Base-by-base conservation (phyloP, 352 stramenopile genomes). In the Blastocystis sp. region DNA sequence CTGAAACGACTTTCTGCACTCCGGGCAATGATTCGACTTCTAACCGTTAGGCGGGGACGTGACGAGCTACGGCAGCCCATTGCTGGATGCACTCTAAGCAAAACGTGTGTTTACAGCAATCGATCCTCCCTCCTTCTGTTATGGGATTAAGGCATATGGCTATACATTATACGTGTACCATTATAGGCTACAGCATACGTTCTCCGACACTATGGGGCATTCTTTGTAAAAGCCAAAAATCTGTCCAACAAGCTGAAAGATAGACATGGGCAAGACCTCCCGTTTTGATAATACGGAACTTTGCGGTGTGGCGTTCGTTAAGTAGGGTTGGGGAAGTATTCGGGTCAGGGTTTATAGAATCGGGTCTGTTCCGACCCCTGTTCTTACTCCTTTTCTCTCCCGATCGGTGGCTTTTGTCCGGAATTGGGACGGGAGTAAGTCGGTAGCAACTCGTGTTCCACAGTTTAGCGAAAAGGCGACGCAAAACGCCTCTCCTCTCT, bases 21-120 rank as follows among this genome's bases (percentile, higher is more conserved):
- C 51, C 1, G 69, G 69, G 35, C 69, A 80, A 31, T 80, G 69
- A 62, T 80, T 80, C 9, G 69, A 80, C n/a, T 35, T 80, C 69
- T 80, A 62, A 33, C 9, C 19, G 39, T 80, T 3, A 80, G 1
- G 62, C 21, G 1, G 12, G 29, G 16, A 24, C 39, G 16, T 60
- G 62, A 33, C 62, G 1, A 61, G 9, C 51, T 21, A 80, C 69
- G n/a, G 61, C 39, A 29, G 69, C 31, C 69, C 69, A 80, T 50
- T 80, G 19, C 50, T 61, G 19, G 3, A 80, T 80, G 33, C 69
- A 80, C 4, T 80, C 69, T 51, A 80, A 26, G 39, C 69, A 80
- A 51, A 80, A 80, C 2, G 69, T 80, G 33, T 80, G 69, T 26
- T 80, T 80, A 62, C 69, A 80, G 33, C 69, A 80, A 61, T 80